A percentile compares a stretch with the other conserved stretches of the same genome.
Conservation (phyloP, 495 filamentous ascomycete genomes). For the Jackrogersella minutella region DNA sequence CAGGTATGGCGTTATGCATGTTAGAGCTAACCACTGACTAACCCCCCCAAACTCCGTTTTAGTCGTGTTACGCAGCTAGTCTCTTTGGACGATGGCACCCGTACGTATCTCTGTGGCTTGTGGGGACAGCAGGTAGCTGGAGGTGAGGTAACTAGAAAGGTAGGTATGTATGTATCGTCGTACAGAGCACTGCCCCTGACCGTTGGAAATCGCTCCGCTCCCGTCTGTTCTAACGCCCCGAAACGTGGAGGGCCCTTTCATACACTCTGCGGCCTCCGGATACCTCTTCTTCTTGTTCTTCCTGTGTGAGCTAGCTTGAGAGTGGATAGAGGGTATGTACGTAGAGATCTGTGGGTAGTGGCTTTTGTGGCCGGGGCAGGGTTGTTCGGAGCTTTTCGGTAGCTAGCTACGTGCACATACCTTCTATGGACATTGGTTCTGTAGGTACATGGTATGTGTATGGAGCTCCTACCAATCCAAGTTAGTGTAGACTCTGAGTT, state of each 20-base stretch:
- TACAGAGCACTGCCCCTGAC: slow-evolving; percentile 28
- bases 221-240: slow-evolving; percentile 19
- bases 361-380: background rate
- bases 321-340: too few species aligned
- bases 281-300: background rate
- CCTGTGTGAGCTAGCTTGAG: too few species aligned
- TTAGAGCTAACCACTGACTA: background rate
- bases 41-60: too few species aligned
- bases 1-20: background rate
- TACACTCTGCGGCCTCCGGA: background rate
- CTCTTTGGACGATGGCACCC: background rate
- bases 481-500: background rate
- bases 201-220: slow-evolving; percentile 26
- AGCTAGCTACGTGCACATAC: background rate
- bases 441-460: background rate
- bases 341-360: background rate
- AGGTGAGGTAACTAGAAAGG: background rate
- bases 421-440: background rate
- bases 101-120: slow-evolving; percentile 24
- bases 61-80: slow-evolving; percentile 6
- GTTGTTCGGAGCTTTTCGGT: slow-evolving; percentile 27
- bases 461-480: too few species aligned
- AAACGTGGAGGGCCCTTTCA: slow-evolving; percentile 19
- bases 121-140: background rate
- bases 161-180: background rate